These are phyloP conservation scores for Yarrowia phangngaensis DNA, from an alignment of 805 yeast species.

Conservation along the genomic window DNA sequence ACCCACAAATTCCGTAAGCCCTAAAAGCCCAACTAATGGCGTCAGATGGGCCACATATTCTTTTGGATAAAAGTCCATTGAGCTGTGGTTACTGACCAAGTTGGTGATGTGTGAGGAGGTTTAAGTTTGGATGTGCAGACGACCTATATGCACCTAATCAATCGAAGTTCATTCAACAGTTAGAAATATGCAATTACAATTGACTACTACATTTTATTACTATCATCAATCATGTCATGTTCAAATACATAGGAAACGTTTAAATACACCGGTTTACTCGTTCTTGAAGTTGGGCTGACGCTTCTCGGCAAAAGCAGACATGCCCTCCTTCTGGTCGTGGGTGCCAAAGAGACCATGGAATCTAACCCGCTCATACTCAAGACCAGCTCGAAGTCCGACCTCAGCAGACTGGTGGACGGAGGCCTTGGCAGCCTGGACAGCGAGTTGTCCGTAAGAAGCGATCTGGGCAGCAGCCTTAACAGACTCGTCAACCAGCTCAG, in stretches of 20 bases:
- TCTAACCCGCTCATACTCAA: slow-evolving; percentile 44
- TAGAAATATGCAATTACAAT: too few species aligned
- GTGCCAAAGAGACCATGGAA: slow-evolving; percentile 49
- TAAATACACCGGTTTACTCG: too few species aligned
- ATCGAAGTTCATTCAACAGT: too few species aligned
- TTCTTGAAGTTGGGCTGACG: slow-evolving; percentile 42
- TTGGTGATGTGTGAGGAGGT: slow-evolving; percentile 4
- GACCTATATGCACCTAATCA: too few species aligned
- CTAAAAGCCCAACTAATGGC: slow-evolving; percentile 15
- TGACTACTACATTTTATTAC: too few species aligned
- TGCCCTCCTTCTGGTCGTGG: slow-evolving; percentile 49
- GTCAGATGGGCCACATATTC: slow-evolving; percentile 17
- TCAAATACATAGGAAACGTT: too few species aligned
- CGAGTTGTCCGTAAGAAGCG: slow-evolving; percentile 44
- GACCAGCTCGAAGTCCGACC: slow-evolving; percentile 42
- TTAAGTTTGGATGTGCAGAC: too few species aligned
- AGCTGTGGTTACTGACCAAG: too few species aligned
- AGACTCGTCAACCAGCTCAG: slow-evolving; percentile 44
- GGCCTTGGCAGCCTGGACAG: slow-evolving; percentile 48
- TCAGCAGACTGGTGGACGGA: slow-evolving; percentile 45
- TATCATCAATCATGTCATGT: too few species aligned
- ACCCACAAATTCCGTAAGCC: slow-evolving; percentile 11
- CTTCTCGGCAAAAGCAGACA: slow-evolving; percentile 50
- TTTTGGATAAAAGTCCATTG: slow-evolving; percentile 20
- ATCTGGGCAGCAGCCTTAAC: slow-evolving; percentile 46